Base-by-base conservation (phyloP, 257 asterid species). In the Fraxinus americana region DNA sequence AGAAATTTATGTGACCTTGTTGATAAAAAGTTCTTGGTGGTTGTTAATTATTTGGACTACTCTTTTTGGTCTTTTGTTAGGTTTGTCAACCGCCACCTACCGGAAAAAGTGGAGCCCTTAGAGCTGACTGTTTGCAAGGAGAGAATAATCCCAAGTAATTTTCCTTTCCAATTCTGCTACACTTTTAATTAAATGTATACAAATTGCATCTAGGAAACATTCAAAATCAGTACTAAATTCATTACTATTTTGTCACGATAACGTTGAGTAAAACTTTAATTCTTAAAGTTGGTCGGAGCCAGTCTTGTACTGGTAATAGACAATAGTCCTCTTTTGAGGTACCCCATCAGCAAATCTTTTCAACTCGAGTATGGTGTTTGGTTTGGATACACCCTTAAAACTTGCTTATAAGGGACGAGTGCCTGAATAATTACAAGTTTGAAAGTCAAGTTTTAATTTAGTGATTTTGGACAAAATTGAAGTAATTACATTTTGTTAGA, bases 21-120 rank as follows among this genome's bases (percentile, higher is more conserved):
- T 8, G 12, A 5, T 54, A n/a, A 54, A 54, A 17, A 19, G n/a
- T 54, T 54, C 63, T 65, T 25, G 32, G 17, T 35, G 10, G 50
- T 36, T 76, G 77, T 8, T 68, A 38, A 78, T 77, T 71, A 71
- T 29, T 70, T 70, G 66, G 59, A 67, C 74, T 5, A 38, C 16
- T 70, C 7, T 63, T 48, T 75, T 79, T 85, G 72, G 80, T 74
- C 52, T 69, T 11, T 75, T 77, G 80, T 72, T 81, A 94, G 98
- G 96, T 88, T 48, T 90, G 98, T 79, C 90, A 87, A 84, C 95
- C 95, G n/a, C 96, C 96, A 74, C 90, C 93, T 19, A 89, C 81
- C 12, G 97, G 98, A 7, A 90, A 92, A 88, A 92, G 97, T 77
- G 98, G 97, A 80, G 94, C 89, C 70, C 97, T 90, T 29, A 77